Evolutionary conservation across 139 green algal species (phyloP).

Genomic region (Asterochloris erici): DNA sequence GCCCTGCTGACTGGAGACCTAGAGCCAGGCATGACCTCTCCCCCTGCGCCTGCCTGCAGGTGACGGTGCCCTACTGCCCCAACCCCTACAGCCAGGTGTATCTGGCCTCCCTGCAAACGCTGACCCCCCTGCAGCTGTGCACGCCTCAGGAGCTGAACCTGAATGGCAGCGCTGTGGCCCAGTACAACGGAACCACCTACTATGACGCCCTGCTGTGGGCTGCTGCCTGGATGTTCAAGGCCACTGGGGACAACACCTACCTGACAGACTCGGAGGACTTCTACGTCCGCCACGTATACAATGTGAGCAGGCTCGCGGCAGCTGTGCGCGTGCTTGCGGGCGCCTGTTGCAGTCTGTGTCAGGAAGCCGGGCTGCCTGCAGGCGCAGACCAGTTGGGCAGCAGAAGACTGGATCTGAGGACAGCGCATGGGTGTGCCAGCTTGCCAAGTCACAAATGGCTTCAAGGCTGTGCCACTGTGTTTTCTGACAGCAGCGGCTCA

Average conservation of each 20-base stretch:
- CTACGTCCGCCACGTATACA: slow-evolving; percentile 43
- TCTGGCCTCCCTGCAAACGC: not conserved
- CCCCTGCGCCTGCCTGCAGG: not conserved
- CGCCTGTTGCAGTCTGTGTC: no score
- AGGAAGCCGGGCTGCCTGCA: no score
- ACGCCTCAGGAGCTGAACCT: slow-evolving; percentile 32
- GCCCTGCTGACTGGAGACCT: no score
- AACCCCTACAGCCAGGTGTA: not conserved
- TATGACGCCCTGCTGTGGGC: slow-evolving; percentile 41
- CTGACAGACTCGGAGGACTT: slow-evolving; percentile 43
- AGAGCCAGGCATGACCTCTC: not conserved
- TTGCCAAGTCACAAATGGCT: no score
- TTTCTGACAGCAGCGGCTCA: not conserved
- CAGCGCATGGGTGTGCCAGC: no score
- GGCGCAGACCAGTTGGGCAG: no score
- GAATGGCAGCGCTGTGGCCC: slow-evolving; percentile 37
- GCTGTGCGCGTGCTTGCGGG: not conserved
- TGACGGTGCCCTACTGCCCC: not conserved
- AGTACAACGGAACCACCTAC: slow-evolving; percentile 33
- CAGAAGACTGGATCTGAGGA: no score
- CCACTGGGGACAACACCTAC: slow-evolving; percentile 44
- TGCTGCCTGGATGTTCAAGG: slow-evolving; percentile 43
- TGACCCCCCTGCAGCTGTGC: not conserved
- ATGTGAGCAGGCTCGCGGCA: slow-evolving; percentile 10
- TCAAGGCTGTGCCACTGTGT: not conserved